A percentile compares a stretch with the other conserved stretches of the same genome.
Evolutionary conservation across 2,329 filamentous ascomycete species (phyloP).

Genomic region (Cytospora leucostoma): DNA sequence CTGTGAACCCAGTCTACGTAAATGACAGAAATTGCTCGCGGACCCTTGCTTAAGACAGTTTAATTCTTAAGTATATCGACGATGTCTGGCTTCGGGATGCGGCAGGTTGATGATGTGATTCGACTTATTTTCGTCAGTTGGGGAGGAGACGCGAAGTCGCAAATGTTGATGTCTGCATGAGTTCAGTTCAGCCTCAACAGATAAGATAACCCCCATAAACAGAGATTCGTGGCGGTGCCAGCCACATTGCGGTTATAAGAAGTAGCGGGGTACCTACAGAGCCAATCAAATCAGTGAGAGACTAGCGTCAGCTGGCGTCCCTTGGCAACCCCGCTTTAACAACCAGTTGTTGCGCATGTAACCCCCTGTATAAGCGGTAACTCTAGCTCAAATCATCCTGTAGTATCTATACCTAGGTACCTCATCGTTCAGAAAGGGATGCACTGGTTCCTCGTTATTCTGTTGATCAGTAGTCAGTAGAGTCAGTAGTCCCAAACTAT

Average conservation of each 20-base stretch:
- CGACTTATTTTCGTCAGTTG: not conserved
- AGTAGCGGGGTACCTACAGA: not conserved
- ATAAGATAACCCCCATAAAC: not conserved
- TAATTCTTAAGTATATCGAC: not conserved
- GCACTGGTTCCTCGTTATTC: too few relatives aligned
- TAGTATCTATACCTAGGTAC: too few relatives aligned
- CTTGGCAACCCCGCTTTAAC: not conserved
- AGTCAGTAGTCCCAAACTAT: too few relatives aligned
- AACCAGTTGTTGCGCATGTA: not conserved
- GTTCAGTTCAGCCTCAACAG: not conserved
- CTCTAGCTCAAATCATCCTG: not conserved
- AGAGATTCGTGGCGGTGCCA: not conserved
- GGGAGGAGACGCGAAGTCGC: constrained; percentile 1
- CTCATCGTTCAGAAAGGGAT: too few relatives aligned
- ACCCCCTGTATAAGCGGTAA: not conserved
- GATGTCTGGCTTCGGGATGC: not conserved
- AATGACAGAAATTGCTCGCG: constrained; percentile 25
- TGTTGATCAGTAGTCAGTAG: too few relatives aligned
- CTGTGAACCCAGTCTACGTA: constrained; percentile 46
- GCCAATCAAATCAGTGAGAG: not conserved
- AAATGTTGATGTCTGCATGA: not conserved
- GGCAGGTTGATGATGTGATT: not conserved
- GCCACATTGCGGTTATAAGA: not conserved
- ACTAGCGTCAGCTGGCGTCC: not conserved
- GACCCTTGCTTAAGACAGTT: constrained; percentile 1